Conservation (phyloP, 208 protist species). For the Trypanosoma cruzi region DNA sequence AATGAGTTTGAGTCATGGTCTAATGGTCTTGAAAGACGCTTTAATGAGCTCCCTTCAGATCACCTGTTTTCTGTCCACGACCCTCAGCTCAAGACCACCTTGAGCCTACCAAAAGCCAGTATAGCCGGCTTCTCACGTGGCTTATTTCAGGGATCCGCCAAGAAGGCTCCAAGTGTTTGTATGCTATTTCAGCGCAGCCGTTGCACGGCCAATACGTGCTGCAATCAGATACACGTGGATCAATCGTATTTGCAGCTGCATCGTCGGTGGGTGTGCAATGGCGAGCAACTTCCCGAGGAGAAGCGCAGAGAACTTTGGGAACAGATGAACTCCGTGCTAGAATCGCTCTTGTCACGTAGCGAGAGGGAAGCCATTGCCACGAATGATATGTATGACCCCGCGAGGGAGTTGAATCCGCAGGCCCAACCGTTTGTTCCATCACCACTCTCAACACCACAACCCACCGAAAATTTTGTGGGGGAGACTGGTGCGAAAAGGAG, state of each 20-base stretch:
- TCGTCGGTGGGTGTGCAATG: constrained; percentile 11
- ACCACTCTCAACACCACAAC: constrained; percentile 28
- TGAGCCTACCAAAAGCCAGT: constrained; percentile 67
- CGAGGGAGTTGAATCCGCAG: constrained; percentile 35
- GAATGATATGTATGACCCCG: not conserved
- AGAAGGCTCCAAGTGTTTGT: constrained; percentile 81
- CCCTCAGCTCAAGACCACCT: constrained; percentile 62
- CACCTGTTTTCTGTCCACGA: constrained; percentile 77
- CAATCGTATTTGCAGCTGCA: constrained; percentile 51
- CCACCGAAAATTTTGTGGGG: not conserved
- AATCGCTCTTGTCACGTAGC: constrained; percentile 28
- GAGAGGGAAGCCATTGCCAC: constrained; percentile 7
- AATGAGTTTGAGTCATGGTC: constrained; percentile 78
- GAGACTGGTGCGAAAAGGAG: not conserved
- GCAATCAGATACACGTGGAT: constrained; percentile 88
- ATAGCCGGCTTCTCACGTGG: constrained; percentile 78
- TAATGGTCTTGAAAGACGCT: constrained; percentile 57
- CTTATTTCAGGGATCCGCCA: constrained; percentile 74
- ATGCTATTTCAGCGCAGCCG: constrained; percentile 82
- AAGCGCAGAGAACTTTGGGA: constrained; percentile 22
- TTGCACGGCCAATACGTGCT: constrained; percentile 79
- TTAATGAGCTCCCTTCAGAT: constrained; percentile 47
- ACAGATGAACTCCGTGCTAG: constrained; percentile 38
- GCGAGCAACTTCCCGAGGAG: constrained; percentile 8
- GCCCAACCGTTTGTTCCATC: constrained; percentile 29